phyloP scores from a whole-genome alignment of 306 rosid species.

The Gastrolobium bilobum region DNA sequence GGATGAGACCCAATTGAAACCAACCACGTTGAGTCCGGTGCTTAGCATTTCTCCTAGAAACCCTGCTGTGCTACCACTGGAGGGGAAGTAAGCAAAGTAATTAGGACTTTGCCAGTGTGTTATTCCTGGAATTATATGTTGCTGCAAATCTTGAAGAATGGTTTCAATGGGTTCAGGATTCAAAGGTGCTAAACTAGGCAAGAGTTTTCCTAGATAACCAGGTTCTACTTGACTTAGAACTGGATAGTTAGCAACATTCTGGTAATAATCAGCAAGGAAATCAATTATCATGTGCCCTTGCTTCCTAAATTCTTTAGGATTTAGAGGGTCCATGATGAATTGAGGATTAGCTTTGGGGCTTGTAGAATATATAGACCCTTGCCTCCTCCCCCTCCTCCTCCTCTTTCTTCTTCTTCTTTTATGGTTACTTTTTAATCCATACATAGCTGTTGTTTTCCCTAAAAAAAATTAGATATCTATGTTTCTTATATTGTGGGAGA shows the following conservation, averaged over 20 bases:
- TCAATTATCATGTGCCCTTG: constrained; percentile 75
- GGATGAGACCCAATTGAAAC: constrained; percentile 72
- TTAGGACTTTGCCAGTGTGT: constrained; percentile 80
- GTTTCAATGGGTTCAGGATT: constrained; percentile 62
- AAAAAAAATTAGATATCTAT: no score
- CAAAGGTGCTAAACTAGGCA: constrained; percentile 56
- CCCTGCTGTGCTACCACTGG: constrained; percentile 68
- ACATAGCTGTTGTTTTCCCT: no score
- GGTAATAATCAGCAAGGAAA: constrained; percentile 67
- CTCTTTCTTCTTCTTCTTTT: no score
- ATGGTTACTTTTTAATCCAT: no score
- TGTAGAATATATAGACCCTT: background rate
- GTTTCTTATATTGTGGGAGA: no score
- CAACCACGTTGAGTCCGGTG: constrained; percentile 65
- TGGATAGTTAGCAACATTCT: constrained; percentile 57
- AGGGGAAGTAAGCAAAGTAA: constrained; percentile 70
- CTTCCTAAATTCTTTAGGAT: constrained; percentile 64
- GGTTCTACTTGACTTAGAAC: constrained; percentile 69
- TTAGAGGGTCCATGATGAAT: constrained; percentile 57
- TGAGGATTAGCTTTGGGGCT: background rate
- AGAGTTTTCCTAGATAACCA: constrained; percentile 49
- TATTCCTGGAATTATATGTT: constrained; percentile 63
- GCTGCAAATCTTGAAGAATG: constrained; percentile 57
- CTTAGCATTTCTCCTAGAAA: constrained; percentile 71
- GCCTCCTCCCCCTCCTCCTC: no score